Evolutionary conservation across 2,329 filamentous ascomycete genomes (phyloP), one percentile per base, ranked within the genome.

Genomic region (Ceratocystis cubensis): DNA sequence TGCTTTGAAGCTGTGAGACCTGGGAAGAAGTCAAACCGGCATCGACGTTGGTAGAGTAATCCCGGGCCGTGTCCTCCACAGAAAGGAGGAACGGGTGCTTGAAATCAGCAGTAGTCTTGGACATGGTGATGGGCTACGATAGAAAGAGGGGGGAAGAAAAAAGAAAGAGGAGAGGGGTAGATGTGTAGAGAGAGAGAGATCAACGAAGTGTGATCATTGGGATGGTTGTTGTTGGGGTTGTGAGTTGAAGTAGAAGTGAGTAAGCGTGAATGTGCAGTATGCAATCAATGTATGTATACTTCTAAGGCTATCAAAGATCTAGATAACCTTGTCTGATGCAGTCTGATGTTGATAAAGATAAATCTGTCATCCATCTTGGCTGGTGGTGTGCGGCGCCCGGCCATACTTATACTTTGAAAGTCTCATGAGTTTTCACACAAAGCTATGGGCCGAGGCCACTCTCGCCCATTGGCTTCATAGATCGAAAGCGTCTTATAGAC

Each of bases 11-110:
- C 66, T 83, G 75, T 64, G 79, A 74, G 25, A 88, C 87, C 72
- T 88, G 82, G 7, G 76, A 74, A 17, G 81, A 79, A 8, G 80
- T 84, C 56, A 92, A 78, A 48, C 88, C 88, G 73, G 82, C 85
- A 69, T 90, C 87, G 65, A 85, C 73, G 72, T 88, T 80, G 64
- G 86, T 87, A 45, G 79, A 77, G 65, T 88, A 80, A 69, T 83
- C 80, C 65, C 81, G 76, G 33, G 82, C 84, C 68, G 89, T 87
- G 74, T 88, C 81, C 69, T 82, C 77, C 70, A 82, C 79, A 25
- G 81, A 74, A 63, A 89, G 80, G 68, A 86, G 80, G 72, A 85
- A 86, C 33, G 84, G 82, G 71, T 85, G 83, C 64, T 77, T 78
- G 65, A 56, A 59, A 50, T 61, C 41, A 15, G 57, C 61, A 41